Evolutionary conservation across 495 filamentous ascomycete species (phyloP), one percentile per base, ranked within the genome.

Genomic region (Penicillium crystallinum): DNA sequence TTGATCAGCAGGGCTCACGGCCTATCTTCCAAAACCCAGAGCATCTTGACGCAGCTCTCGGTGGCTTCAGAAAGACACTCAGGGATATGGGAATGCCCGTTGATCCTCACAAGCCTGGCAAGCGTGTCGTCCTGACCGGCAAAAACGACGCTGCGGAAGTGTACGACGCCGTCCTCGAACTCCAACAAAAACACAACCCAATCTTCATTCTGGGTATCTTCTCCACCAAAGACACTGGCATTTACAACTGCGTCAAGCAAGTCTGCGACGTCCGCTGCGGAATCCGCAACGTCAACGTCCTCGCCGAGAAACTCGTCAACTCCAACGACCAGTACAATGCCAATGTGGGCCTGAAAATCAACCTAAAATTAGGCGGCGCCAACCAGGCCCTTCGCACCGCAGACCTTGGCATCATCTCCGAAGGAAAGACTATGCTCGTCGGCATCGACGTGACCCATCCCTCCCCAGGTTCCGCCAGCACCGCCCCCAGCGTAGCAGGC

Each of bases 381-480:
- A 95, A 95, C 54, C 89, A 96, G 59, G 63, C 58, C 4, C 59
- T 96, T 0, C 55, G 65, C 0, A 40, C 66, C 0, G 53, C 65
- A 0, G 74, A 77, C n/a, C 68, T 85, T 3, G 76, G 73, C 7
- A 62, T 89, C n/a, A 62, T 93, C 33, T 70, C 67, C 33, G 72
- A 84, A 18, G 77, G 77, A 5, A 81, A 80, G 47, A 91, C 87
- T 0, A 96, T 96, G 87, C 71, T 96, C 15, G 77, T 92, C 30
- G 91, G 91, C 0, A 83, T 90, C 37, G 91, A 96, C 58, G 90
- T 95, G 2, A 93, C 90, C 0, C 91, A 96, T 58, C 91, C 91
- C 0, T 89, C 87, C 0, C 89, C 90, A 8, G 79, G 87, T 0
- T 80, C 79, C 14, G 51, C 73, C 0, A 64, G 72, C 10, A 71